Evolutionary conservation across 164 flowering plant species (phyloP).

Genomic region (Dillenia suffruticosa): DNA sequence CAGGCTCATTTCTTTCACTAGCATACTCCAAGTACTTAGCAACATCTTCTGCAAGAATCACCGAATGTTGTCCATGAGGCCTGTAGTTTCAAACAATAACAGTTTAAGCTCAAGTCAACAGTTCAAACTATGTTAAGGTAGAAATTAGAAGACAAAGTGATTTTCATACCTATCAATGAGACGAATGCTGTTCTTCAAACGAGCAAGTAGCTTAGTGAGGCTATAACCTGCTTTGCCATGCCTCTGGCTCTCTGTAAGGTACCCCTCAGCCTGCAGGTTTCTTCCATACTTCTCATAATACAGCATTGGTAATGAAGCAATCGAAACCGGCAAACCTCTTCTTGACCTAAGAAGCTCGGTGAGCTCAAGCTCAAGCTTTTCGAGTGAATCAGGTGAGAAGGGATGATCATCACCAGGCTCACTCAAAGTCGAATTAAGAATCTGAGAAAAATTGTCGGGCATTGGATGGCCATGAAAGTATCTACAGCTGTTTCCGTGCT

Average conservation of each 20-base stretch:
- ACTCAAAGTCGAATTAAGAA: conserved; percentile 20
- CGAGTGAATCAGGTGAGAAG: conserved; percentile 64
- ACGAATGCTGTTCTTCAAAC: conserved; percentile 61
- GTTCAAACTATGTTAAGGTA: background rate
- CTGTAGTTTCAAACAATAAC: conserved; percentile 31
- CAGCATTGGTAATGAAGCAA: conserved; percentile 80
- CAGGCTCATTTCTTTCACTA: conserved; percentile 58
- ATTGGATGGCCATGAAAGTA: conserved; percentile 53
- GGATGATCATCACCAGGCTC: conserved; percentile 45
- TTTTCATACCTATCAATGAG: conserved; percentile 65
- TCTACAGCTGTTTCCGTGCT: conserved; percentile 75
- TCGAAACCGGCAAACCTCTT: conserved; percentile 73
- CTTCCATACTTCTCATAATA: conserved; percentile 76
- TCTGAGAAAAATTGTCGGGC: conserved; percentile 37
- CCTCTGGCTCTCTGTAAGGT: conserved; percentile 90
- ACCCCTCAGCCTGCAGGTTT: conserved; percentile 79
- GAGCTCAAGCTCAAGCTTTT: conserved; percentile 68
- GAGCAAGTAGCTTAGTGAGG: conserved; percentile 82
- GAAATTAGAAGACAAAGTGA: conserved; percentile 10
- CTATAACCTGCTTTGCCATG: conserved; percentile 90
- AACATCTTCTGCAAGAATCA: conserved; percentile 79
- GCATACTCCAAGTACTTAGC: conserved; percentile 47
- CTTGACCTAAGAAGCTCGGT: conserved; percentile 59
- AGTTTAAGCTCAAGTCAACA: background rate
- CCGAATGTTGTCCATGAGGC: conserved; percentile 91